A percentile compares a stretch with the other conserved stretches of the same genome.
These are phyloP conservation scores for Cichorium intybus DNA, from an alignment of 140 eudicot genomes.

Conservation along the genomic window DNA sequence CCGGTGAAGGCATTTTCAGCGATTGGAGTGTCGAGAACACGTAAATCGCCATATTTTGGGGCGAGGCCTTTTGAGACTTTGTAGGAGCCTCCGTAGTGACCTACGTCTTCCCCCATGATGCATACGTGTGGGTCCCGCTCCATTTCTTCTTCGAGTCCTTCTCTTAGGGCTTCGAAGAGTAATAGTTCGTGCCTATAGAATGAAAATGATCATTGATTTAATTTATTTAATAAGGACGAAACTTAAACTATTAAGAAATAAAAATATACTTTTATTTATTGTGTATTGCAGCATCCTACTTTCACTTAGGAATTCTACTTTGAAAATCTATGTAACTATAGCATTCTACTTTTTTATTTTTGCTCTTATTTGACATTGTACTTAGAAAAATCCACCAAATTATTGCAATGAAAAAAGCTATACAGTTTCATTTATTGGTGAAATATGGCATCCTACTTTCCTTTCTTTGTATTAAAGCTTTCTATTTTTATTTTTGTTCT, in stretches of 20 bases:
- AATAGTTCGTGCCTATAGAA: slow-evolving; percentile 71
- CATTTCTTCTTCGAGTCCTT: slow-evolving; percentile 96
- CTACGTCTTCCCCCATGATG: slow-evolving; percentile 94
- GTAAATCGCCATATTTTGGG: slow-evolving; percentile 68
- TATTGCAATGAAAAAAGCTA: too few relatives aligned
- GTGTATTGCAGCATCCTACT: too few relatives aligned
- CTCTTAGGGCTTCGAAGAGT: slow-evolving; percentile 89
- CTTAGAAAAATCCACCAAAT: too few relatives aligned
- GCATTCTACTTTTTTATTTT: too few relatives aligned
- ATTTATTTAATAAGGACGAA: too few relatives aligned
- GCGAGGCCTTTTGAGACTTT: slow-evolving; percentile 92
- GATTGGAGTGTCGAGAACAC: slow-evolving; percentile 96
- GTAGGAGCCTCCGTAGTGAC: slow-evolving; percentile 96
- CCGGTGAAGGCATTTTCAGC: slow-evolving; percentile 94
- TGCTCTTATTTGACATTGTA: too few relatives aligned
- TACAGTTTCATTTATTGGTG: not conserved
- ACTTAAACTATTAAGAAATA: too few relatives aligned
- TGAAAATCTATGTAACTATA: too few relatives aligned
- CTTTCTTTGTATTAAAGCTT: not conserved
- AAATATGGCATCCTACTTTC: not conserved
- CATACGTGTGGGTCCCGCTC: slow-evolving; percentile 80
- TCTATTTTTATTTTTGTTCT: not conserved
- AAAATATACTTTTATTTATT: too few relatives aligned
- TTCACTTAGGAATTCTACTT: too few relatives aligned
- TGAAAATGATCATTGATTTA: not conserved